Evolutionary conservation across 768 basidiomycete species (phyloP).

Genomic region (Lanmaoa rubissima): DNA sequence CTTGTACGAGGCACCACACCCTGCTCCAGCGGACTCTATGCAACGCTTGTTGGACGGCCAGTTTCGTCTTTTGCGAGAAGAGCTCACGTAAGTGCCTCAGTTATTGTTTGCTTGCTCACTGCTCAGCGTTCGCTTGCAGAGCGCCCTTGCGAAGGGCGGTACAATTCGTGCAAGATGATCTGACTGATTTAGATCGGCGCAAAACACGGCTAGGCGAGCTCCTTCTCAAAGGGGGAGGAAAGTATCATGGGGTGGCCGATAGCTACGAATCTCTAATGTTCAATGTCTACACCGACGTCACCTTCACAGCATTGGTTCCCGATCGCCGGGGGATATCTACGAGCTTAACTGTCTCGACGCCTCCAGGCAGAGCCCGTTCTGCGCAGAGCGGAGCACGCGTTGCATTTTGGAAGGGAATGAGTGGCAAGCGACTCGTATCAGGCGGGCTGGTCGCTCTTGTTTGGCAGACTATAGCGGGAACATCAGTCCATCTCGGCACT

Average conservation of each 20-base stretch:
- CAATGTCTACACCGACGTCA: slow-evolving; percentile 57
- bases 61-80: slow-evolving; percentile 72
- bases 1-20: slow-evolving; percentile 60
- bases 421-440: slow-evolving; percentile 55
- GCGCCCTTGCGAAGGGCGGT: slow-evolving; percentile 53
- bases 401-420: slow-evolving; percentile 60
- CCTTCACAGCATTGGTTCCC: slow-evolving; percentile 45
- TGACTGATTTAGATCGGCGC: slow-evolving; percentile 21
- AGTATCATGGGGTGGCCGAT: slow-evolving; percentile 46
- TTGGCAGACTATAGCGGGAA: slow-evolving; percentile 35
- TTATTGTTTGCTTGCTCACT: background rate
- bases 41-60: slow-evolving; percentile 68
- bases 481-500: slow-evolving; percentile 55
- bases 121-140: slow-evolving; percentile 28
- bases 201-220: slow-evolving; percentile 45
- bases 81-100: slow-evolving; percentile 50
- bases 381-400: slow-evolving; percentile 37
- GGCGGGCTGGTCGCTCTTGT: slow-evolving; percentile 66
- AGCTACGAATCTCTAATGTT: slow-evolving; percentile 53
- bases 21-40: slow-evolving; percentile 55
- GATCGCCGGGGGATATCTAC: slow-evolving; percentile 54
- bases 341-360: slow-evolving; percentile 46
- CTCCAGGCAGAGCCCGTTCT: slow-evolving; percentile 54
- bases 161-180: slow-evolving; percentile 47
- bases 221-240: slow-evolving; percentile 54